These are phyloP conservation scores for Phylloporus scabripes DNA, from an alignment of 768 basidiomycete species.

Conservation along the genomic window DNA sequence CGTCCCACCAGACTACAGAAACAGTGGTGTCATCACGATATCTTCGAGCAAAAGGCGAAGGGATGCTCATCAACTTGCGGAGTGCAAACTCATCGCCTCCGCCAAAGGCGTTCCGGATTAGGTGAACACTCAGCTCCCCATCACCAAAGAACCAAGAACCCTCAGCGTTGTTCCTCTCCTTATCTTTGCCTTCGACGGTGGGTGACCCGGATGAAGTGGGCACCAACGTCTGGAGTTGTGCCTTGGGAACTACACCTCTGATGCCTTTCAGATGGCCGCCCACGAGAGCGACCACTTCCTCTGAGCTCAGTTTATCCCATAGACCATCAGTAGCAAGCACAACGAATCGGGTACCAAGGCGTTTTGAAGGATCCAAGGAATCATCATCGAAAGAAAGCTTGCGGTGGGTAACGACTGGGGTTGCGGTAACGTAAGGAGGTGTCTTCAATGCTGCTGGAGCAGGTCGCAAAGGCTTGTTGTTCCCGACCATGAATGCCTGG, in stretches of 20 bases:
- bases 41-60: constrained; percentile 70
- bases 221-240: constrained; percentile 49
- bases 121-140: constrained; percentile 71
- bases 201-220: constrained; percentile 46
- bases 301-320: constrained; percentile 71
- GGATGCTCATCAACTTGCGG: constrained; percentile 68
- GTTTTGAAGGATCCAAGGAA: constrained; percentile 18
- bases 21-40: constrained; percentile 84
- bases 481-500: constrained; percentile 63
- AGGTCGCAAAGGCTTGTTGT: constrained; percentile 51
- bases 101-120: constrained; percentile 91
- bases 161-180: constrained; percentile 30
- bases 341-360: constrained; percentile 53
- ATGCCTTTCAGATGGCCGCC: constrained; percentile 74
- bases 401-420: constrained; percentile 76
- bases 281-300: constrained; percentile 84
- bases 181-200: constrained; percentile 62
- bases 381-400: constrained; percentile 49
- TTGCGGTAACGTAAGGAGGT: constrained; percentile 88
- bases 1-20: constrained; percentile 82
- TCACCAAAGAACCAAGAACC: constrained; percentile 77
- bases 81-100: constrained; percentile 62
- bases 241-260: constrained; percentile 57
- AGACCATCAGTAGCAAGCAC: constrained; percentile 87
- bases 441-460: constrained; percentile 67